Conservation (phyloP, 2,329 filamentous ascomycete species). For the Trichoderma polysporum region DNA sequence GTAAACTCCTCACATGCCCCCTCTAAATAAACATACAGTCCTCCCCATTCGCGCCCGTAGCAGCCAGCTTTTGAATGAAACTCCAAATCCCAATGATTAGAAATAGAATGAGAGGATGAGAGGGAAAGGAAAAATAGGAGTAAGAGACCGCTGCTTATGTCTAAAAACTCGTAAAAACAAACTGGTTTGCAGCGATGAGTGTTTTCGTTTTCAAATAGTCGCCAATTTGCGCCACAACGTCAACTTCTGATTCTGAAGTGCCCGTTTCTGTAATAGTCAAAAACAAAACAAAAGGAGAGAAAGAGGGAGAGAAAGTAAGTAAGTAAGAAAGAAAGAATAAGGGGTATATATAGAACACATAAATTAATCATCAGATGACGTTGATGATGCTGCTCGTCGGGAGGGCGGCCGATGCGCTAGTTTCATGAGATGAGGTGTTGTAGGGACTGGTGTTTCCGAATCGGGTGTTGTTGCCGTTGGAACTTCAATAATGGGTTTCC, state of each 20-base stretch:
- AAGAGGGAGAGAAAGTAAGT: neutral
- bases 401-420: constrained; percentile 9
- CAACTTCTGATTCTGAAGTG: neutral
- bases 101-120: neutral
- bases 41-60: neutral
- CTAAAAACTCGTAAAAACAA: neutral
- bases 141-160: neutral
- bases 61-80: neutral
- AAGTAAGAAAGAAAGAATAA: neutral
- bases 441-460: constrained; percentile 10
- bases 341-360: neutral
- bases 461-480: constrained; percentile 5
- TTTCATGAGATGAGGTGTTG: constrained; percentile 8
- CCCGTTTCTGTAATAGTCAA: neutral
- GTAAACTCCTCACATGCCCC: neutral
- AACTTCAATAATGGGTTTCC: constrained; percentile 14
- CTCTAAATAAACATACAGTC: neutral
- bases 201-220: neutral
- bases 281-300: neutral
- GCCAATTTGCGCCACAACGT: neutral
- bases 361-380: neutral
- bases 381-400: neutral
- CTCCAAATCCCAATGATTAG: neutral
- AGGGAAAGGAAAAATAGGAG: neutral
- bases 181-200: neutral